Percentiles rank a stretch among this genome's conserved stretches.
phyloP scores from a whole-genome alignment of 495 filamentous ascomycete species.

The Echria macrotheca region DNA sequence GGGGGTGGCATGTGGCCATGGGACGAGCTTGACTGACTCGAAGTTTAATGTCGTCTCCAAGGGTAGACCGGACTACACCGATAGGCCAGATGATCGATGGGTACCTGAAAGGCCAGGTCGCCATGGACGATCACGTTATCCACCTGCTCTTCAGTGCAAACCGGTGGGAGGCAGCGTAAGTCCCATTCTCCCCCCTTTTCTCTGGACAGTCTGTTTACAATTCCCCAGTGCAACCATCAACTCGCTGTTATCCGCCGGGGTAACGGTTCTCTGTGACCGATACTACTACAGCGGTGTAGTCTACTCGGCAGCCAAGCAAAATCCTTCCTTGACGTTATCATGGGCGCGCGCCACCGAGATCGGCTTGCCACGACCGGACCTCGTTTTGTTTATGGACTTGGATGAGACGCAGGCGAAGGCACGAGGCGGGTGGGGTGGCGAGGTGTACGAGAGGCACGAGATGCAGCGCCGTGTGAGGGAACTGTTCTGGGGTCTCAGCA shows the following conservation, averaged over 20 bases:
- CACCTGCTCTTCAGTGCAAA: slow-evolving; percentile 96
- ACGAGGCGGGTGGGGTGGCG: slow-evolving; percentile 78
- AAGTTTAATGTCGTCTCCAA: too few relatives aligned
- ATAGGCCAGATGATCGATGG: slow-evolving; percentile 86
- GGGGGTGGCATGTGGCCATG: too few relatives aligned
- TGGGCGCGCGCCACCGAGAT: slow-evolving; percentile 82
- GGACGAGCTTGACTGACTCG: too few relatives aligned
- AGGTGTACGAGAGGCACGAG: slow-evolving; percentile 80
- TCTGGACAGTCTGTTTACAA: too few relatives aligned
- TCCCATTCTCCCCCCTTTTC: too few relatives aligned
- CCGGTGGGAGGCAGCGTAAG: slow-evolving; percentile 76
- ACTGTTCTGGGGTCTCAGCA: slow-evolving; percentile 56
- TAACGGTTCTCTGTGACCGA: slow-evolving; percentile 78
- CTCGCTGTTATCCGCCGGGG: slow-evolving; percentile 53
- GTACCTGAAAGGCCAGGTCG: slow-evolving; percentile 70
- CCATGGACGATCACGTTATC: slow-evolving; percentile 86
- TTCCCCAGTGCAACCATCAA: too few relatives aligned
- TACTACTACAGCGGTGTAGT: slow-evolving; percentile 93
- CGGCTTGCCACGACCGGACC: slow-evolving; percentile 81
- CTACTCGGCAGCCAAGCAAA: slow-evolving; percentile 89
- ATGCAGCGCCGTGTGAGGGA: slow-evolving; percentile 78
- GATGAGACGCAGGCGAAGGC: slow-evolving; percentile 63
- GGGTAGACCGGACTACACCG: slow-evolving; percentile 68
- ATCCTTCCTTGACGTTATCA: slow-evolving; percentile 58
- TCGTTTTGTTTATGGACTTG: slow-evolving; percentile 82